phyloP scores from a whole-genome alignment of 2,329 filamentous ascomycete genomes.

The Microdochium paspali region DNA sequence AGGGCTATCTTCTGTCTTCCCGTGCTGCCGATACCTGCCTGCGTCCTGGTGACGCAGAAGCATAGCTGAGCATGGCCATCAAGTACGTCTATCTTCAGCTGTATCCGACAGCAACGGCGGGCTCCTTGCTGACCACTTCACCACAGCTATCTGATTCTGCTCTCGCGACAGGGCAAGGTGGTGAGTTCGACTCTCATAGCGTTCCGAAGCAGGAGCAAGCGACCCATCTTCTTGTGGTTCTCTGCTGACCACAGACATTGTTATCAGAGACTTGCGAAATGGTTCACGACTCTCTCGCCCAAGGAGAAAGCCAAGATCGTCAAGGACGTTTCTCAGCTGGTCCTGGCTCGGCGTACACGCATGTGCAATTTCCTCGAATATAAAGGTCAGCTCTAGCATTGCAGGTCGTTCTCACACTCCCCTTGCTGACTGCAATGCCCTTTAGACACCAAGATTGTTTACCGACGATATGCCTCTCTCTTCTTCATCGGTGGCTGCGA shows the following conservation, averaged over 20 bases:
- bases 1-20: conserved; percentile 5
- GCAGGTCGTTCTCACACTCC: background rate
- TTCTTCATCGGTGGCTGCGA: conserved; percentile 99
- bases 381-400: conserved; percentile 57
- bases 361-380: conserved; percentile 99
- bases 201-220: conserved; percentile 11
- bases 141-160: conserved; percentile 85
- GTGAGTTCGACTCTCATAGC: conserved; percentile 52
- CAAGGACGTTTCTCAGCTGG: conserved; percentile 97
- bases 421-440: background rate
- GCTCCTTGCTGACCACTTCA: conserved; percentile 13
- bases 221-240: conserved; percentile 1
- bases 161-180: conserved; percentile 98
- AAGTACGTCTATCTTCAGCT: conserved; percentile 26
- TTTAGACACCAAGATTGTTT: conserved; percentile 94
- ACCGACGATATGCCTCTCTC: conserved; percentile 94
- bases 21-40: background rate
- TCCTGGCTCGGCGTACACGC: conserved; percentile 87
- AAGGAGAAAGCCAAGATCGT: conserved; percentile 99
- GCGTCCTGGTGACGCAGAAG: conserved; percentile 14
- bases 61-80: conserved; percentile 34
- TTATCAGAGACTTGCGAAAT: conserved; percentile 85
- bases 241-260: background rate
- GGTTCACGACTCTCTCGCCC: conserved; percentile 96
- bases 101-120: too few species aligned